Base-by-base conservation (phyloP, 1,284 basidiomycete genomes). In the Pseudozyma pruni region DNA sequence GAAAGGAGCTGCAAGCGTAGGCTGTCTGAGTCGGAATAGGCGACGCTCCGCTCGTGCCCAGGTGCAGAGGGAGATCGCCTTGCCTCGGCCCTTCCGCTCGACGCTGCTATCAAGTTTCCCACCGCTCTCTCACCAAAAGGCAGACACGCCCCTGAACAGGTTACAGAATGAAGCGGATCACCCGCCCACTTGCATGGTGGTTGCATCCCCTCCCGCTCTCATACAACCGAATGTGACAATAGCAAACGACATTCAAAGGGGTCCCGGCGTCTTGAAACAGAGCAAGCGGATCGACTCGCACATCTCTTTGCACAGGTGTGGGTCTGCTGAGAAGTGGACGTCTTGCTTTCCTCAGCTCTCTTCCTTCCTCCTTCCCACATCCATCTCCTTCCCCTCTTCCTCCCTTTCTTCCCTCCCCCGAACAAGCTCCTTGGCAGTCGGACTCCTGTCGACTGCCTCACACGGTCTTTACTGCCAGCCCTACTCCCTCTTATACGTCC, bases 381-480 rank as follows among this genome's bases (percentile, higher is more conserved):
- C 32, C 31, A 16, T 45, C 37, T 17, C 16, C 34, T 22, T 37
- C 29, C 35, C 19, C 33, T 44, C 16, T 22, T 23, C 45, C 22
- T 52, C 38, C n/a, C 11, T 22, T 27, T 17, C 34, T 8, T 39
- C 35, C 29, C 27, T 40, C 33, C 34, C 41, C 17, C 8, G 17
- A 40, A 47, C 39, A 40, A 19, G n/a, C n/a, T 39, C 17, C 23
- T 42, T 47, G 38, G 32, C 56, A 59, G 56, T 35, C 46, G 55
- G 47, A n/a, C 19, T 27, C 11, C 17, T 19, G 27, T 42, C 41
- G 41, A 34, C 55, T 57, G 60, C 51, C 41, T 32, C 32, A 39
- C 56, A 69, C 59, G 49, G 60, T 63, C 66, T 69, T 59, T 66
- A 59, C 66, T 54, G 43, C 54, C 22, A 13, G 29, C n/a, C 22